Conservation (phyloP, 2,329 filamentous ascomycete species). For the Clathrospora elynae region DNA sequence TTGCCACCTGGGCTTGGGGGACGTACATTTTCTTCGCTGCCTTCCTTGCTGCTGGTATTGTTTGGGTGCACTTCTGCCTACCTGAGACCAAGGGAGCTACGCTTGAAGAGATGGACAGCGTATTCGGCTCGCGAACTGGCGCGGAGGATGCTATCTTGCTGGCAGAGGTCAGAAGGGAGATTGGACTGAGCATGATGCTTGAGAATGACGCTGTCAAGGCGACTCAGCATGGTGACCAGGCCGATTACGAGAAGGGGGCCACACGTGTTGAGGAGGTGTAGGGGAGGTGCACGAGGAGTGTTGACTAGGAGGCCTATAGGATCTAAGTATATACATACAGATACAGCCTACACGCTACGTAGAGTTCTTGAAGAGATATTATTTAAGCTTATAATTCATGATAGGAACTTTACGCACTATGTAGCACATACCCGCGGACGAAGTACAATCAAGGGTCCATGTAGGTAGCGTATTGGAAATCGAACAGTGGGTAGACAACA, state of each 20-base stretch:
- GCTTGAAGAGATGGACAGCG: slow-evolving; percentile 39
- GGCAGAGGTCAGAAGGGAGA: slow-evolving; percentile 32
- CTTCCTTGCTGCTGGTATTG: slow-evolving; percentile 31
- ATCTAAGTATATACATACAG: no score
- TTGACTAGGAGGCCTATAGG: no score
- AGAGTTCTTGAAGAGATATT: no score
- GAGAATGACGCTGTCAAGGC: slow-evolving; percentile 32
- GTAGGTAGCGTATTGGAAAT: no score
- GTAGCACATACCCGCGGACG: no score
- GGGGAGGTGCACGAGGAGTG: no score
- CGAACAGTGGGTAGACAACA: no score
- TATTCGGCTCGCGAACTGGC: slow-evolving; percentile 34
- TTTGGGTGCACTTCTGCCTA: slow-evolving; percentile 31
- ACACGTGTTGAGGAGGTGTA: slow-evolving; percentile 27
- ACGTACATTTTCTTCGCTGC: slow-evolving; percentile 50
- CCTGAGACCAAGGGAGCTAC: slow-evolving; percentile 38
- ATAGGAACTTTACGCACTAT: no score
- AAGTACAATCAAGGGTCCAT: no score
- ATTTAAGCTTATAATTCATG: no score
- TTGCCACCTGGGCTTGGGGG: slow-evolving; percentile 41
- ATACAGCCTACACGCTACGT: no score
- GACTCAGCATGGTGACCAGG: slow-evolving; percentile 20
- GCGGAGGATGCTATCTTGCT: slow-evolving; percentile 37
- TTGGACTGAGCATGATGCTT: slow-evolving; percentile 30
- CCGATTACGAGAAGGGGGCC: slow-evolving; percentile 18